A percentile compares a stretch with the other conserved stretches of the same genome.
These are phyloP conservation scores for Tetrapisispora taiwanensis DNA, from an alignment of 805 yeast species.

Conservation along the genomic window DNA sequence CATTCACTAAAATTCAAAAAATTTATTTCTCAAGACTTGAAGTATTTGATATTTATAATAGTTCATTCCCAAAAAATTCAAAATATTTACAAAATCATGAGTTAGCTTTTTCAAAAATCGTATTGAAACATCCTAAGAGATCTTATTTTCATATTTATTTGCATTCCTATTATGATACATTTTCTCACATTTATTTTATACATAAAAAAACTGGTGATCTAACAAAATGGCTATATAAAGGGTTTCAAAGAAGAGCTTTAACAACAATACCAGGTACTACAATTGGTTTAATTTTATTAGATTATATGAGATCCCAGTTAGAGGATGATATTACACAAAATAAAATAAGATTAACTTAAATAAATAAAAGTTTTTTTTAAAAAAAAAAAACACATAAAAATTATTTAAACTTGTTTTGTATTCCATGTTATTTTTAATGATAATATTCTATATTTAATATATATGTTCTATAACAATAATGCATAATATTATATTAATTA, in stretches of 20 bases:
- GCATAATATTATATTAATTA: not conserved
- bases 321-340: conserved; percentile 7
- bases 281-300: conserved; percentile 74
- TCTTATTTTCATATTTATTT: conserved; percentile 38
- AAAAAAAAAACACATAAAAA: too few species aligned
- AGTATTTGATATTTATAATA: conserved; percentile 29
- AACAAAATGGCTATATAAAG: conserved; percentile 65
- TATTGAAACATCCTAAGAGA: not conserved
- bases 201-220: conserved; percentile 39
- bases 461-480: not conserved
- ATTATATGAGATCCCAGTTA: conserved; percentile 51
- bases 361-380: not conserved
- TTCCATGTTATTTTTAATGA: not conserved
- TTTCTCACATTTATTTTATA: conserved; percentile 45
- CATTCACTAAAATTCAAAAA: conserved; percentile 68
- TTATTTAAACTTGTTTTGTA: too few species aligned
- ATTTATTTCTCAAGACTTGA: conserved; percentile 72
- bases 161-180: conserved; percentile 69
- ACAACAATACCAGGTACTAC: conserved; percentile 83
- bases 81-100: not conserved
- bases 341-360: not conserved
- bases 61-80: not conserved
- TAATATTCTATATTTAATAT: not conserved
- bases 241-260: conserved; percentile 61
- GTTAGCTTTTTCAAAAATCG: not conserved